Evolutionary conservation across 169 alveolate genomes (phyloP), one percentile per base, ranked within the genome.

Genomic region (Plasmodium adleri): DNA sequence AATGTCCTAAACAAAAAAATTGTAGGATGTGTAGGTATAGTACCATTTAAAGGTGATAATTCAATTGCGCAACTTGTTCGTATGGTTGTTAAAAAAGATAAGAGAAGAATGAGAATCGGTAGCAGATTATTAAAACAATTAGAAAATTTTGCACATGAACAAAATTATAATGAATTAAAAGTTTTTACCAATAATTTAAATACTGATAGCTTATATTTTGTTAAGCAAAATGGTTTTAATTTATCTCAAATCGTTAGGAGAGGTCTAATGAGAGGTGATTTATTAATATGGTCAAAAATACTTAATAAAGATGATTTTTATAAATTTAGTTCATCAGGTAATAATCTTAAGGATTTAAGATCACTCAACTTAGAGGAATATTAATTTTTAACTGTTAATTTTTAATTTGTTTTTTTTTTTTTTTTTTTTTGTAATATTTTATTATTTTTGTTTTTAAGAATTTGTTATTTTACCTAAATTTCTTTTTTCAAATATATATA

Each of bases 221-320:
- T 96, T 26, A 95, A 95, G 56, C 98, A 95, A 88, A 93, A 96
- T 83, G 97, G 97, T 8, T 96, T 93, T 80, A 94, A 93, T 54
- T 91, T 96, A 28, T 93, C 94, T 7, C 98, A 96, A 86, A 93
- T 94, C 15, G 95, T 96, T 39, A 93, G 98, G 49, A 88, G 98
- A 63, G 98, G 98, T 0, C 73, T 96, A 24, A 96, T 96, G 98
- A 83, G 98, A 54, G 98, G 98, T 0, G 98, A 96, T 62, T 88
- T 96, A 56, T 89, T 96, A 45, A 92, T 94, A 15, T 96, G 98
- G 98, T 94, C 92, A 63, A 96, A 96, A 74, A 76, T 80, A 43
- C 90, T 95, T 45, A 93, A 94, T 71, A 92, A 83, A 62, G 91
- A 74, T 49, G 96, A 93, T 86, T 88, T 67, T 20, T 83, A 83